Percentiles rank a stretch among this genome's conserved stretches.
Conservation (phyloP, 2,329 filamentous ascomycete genomes). For the Huntiella decipiens region DNA sequence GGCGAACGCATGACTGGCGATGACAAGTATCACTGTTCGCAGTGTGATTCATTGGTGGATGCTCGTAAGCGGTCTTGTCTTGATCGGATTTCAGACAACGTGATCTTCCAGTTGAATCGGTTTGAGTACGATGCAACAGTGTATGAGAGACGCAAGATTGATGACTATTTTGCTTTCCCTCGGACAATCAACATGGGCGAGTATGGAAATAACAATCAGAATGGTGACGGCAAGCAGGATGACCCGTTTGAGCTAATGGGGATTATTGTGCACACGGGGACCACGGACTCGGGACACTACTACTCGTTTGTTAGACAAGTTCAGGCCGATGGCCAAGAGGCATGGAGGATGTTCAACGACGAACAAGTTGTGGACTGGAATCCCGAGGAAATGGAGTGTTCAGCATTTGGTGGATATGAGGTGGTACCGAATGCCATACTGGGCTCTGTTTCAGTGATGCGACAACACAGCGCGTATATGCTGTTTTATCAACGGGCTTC, state of each 20-base stretch:
- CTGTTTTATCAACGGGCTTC: constrained; percentile 81
- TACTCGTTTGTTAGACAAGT: constrained; percentile 87
- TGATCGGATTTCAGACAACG: constrained; percentile 78
- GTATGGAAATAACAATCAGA: constrained; percentile 75
- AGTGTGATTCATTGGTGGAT: constrained; percentile 73
- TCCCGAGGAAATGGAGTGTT: constrained; percentile 47
- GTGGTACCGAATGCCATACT: constrained; percentile 28
- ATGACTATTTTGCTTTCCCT: constrained; percentile 85
- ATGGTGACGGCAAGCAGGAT: constrained; percentile 25
- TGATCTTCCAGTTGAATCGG: constrained; percentile 87
- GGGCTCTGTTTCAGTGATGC: constrained; percentile 35
- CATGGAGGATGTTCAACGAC: constrained; percentile 92
- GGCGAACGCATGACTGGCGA: constrained; percentile 91
- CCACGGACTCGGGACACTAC: constrained; percentile 87
- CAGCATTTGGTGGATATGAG: constrained; percentile 62
- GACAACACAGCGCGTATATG: constrained; percentile 86
- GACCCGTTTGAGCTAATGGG: constrained; percentile 92
- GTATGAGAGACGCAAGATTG: constrained; percentile 76
- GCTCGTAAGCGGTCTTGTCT: constrained; percentile 86
- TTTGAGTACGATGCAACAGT: constrained; percentile 67
- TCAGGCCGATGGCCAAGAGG: constrained; percentile 28
- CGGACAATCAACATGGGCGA: constrained; percentile 65
- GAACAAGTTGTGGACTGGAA: constrained; percentile 64
- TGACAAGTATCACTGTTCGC: constrained; percentile 96
- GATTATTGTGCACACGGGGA: constrained; percentile 80